These are phyloP conservation scores for Monosporascus sp. DNA, from an alignment of 2,329 filamentous ascomycete genomes.

Conservation along the genomic window DNA sequence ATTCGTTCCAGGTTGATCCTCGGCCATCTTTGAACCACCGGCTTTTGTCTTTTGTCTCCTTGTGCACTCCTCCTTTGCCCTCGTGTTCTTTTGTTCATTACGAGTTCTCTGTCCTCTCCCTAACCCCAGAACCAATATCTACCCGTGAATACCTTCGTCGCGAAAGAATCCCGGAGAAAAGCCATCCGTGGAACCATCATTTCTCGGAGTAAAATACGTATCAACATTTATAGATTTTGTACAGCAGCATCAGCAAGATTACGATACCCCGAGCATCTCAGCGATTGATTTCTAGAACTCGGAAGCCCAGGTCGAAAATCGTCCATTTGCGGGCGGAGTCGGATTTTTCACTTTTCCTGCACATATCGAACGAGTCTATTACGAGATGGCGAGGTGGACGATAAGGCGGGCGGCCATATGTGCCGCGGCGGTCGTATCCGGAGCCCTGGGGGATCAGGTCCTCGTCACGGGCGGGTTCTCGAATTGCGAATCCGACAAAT, in stretches of 20 bases:
- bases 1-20: conserved; percentile 56
- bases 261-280: neutral
- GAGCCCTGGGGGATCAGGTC: conserved; percentile 61
- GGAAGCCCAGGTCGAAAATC: neutral
- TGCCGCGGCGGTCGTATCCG: conserved; percentile 32
- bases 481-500: conserved; percentile 57
- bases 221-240: neutral
- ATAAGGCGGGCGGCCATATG: conserved; percentile 25
- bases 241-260: neutral
- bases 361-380: conserved; percentile 2
- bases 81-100: conserved; percentile 13
- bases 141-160: neutral
- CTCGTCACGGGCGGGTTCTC: conserved; percentile 77
- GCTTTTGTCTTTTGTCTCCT: conserved; percentile 15
- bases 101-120: conserved; percentile 5
- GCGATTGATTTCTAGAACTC: neutral
- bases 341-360: conserved; percentile 5
- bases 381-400: conserved; percentile 25
- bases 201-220: neutral
- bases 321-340: neutral
- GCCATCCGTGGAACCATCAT: neutral
- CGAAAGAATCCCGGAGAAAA: neutral
- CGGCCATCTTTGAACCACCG: conserved; percentile 34
- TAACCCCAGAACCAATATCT: neutral
- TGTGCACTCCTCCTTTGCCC: conserved; percentile 10